Evolutionary conservation across 345 rosid species (phyloP).

Genomic region (Arabidopsis arenosa): DNA sequence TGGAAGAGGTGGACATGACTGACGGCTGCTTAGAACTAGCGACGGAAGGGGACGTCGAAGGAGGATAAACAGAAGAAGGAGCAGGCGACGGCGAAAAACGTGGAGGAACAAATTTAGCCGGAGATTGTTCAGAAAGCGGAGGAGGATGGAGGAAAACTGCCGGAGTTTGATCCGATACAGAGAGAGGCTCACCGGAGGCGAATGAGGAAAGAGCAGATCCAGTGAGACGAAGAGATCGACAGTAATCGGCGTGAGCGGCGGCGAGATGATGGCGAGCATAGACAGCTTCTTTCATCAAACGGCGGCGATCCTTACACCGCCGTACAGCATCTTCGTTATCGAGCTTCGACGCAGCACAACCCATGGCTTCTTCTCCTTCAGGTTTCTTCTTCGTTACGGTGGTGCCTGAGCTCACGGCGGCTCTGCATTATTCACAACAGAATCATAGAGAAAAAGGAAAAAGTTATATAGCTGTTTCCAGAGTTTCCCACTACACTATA

Average conservation of each 20-base stretch:
- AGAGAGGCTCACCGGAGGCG: slow-evolving; percentile 75
- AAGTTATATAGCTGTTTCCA: slow-evolving; percentile 27
- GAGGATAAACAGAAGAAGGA: slow-evolving; percentile 38
- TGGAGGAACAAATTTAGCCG: slow-evolving; percentile 42
- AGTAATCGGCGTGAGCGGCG: slow-evolving; percentile 89
- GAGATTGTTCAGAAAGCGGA: slow-evolving; percentile 23
- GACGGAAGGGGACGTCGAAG: slow-evolving; percentile 52
- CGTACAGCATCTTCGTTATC: slow-evolving; percentile 92
- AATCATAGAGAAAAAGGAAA: slow-evolving; percentile 1
- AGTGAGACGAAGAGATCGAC: slow-evolving; percentile 81
- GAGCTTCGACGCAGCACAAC: slow-evolving; percentile 88
- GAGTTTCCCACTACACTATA: slow-evolving; percentile 19
- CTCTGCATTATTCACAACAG: slow-evolving; percentile 20
- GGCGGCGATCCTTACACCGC: slow-evolving; percentile 93
- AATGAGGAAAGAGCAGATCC: slow-evolving; percentile 87
- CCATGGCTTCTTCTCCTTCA: slow-evolving; percentile 52
- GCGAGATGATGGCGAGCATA: slow-evolving; percentile 85
- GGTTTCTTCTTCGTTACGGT: slow-evolving; percentile 24
- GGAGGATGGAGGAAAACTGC: slow-evolving; percentile 72
- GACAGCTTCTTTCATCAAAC: slow-evolving; percentile 88
- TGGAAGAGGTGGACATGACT: slow-evolving; percentile 48
- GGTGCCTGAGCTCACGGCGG: slow-evolving; percentile 38
- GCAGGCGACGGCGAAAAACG: slow-evolving; percentile 54
- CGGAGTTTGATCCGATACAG: slow-evolving; percentile 85
- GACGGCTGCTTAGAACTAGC: slow-evolving; percentile 62